phyloP scores from a whole-genome alignment of 2,329 filamentous ascomycete species.

The Ceratocystis albifundus region DNA sequence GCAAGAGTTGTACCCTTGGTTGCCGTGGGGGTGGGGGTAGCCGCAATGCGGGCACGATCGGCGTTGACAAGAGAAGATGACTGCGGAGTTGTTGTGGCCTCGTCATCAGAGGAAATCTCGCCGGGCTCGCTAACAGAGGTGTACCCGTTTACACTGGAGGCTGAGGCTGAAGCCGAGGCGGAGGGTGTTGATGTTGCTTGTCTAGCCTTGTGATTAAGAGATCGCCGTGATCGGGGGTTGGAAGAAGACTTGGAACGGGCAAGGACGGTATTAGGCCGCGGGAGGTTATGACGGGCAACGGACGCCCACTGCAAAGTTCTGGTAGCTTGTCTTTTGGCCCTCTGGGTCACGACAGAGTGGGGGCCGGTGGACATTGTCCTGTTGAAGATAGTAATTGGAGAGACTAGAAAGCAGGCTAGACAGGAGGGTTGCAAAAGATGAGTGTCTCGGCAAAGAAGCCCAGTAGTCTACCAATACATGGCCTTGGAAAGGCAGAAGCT shows the following conservation, averaged over 20 bases:
- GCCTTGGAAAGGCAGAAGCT: constrained; percentile 6
- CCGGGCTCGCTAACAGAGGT: neutral
- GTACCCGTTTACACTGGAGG: neutral
- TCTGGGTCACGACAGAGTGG: constrained; percentile 16
- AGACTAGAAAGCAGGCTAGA: neutral
- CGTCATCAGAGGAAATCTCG: constrained; percentile 3
- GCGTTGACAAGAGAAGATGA: neutral
- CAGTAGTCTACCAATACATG: constrained; percentile 18
- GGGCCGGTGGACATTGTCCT: constrained; percentile 16
- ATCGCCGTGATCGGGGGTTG: neutral
- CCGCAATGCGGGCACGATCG: constrained; percentile 5
- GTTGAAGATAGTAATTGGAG: neutral
- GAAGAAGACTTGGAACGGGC: neutral
- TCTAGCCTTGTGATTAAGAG: neutral
- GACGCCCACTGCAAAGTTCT: constrained; percentile 18
- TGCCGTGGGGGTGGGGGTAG: neutral
- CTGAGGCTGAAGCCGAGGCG: neutral
- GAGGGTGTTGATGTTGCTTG: neutral
- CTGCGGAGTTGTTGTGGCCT: neutral
- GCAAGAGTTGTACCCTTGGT: neutral
- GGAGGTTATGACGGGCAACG: constrained; percentile 17
- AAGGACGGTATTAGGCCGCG: constrained; percentile 15
- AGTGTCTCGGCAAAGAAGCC: constrained; percentile 14
- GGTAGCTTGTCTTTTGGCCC: constrained; percentile 17
- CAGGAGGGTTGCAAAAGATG: neutral